Evolutionary conservation across 176 grass and related monocot species (phyloP).

Genomic region (Carex parvula): DNA sequence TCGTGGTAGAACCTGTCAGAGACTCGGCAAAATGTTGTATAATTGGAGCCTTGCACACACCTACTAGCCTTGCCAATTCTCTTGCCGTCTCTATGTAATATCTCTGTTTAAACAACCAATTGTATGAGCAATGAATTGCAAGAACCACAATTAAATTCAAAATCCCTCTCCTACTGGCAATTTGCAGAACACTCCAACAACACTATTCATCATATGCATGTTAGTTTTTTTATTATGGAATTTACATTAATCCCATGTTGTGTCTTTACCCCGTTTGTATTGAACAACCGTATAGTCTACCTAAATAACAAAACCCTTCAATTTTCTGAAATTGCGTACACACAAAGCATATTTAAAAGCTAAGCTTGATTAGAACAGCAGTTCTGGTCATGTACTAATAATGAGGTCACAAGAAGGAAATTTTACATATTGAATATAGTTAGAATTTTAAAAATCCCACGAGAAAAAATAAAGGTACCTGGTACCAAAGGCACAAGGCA

Average conservation of each 20-base stretch:
- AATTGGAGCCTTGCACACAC: slow-evolving; percentile 81
- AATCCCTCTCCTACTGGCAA: neutral
- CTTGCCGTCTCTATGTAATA: slow-evolving; percentile 80
- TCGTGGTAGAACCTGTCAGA: slow-evolving; percentile 75
- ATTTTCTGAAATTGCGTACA: neutral
- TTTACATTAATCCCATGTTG: neutral
- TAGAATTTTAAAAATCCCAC: neutral
- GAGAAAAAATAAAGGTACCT: slow-evolving; percentile 37
- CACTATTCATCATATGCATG: neutral
- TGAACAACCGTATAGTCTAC: neutral
- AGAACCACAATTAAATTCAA: neutral
- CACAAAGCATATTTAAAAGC: too few relatives aligned
- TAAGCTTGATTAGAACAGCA: neutral
- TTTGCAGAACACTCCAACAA: neutral
- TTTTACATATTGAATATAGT: too few relatives aligned
- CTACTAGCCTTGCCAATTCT: slow-evolving; percentile 63
- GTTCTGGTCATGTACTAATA: neutral
- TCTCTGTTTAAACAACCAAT: slow-evolving; percentile 39
- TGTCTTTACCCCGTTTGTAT: neutral
- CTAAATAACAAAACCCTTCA: neutral
- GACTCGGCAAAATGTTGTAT: slow-evolving; percentile 91
- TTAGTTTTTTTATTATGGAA: neutral
- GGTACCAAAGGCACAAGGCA: slow-evolving; percentile 64
- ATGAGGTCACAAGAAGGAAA: neutral
- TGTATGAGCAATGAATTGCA: neutral